phyloP scores from a whole-genome alignment of 1,284 basidiomycete genomes.

The Mycena citricolor region DNA sequence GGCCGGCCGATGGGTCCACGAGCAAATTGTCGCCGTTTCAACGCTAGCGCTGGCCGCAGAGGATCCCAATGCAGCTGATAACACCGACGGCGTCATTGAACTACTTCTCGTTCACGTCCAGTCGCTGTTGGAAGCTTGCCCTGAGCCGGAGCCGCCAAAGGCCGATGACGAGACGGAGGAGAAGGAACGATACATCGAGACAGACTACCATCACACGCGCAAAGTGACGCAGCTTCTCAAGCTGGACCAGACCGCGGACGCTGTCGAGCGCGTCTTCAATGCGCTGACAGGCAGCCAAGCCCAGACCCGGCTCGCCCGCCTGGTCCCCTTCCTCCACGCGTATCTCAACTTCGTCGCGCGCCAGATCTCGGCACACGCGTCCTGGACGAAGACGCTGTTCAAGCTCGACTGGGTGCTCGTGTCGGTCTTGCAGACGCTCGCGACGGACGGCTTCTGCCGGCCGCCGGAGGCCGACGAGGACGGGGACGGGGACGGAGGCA shows the following conservation, averaged over 20 bases:
- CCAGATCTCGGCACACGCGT: conserved; percentile 52
- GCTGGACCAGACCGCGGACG: conserved; percentile 39
- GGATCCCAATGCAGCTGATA: conserved; percentile 23
- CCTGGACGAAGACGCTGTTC: conserved; percentile 80
- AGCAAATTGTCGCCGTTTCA: neutral
- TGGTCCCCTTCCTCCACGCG: conserved; percentile 66
- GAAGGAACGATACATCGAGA: conserved; percentile 43
- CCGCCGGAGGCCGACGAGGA: conserved; percentile 67
- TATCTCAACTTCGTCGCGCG: conserved; percentile 56
- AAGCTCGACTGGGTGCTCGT: conserved; percentile 84
- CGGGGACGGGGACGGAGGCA: conserved; percentile 50
- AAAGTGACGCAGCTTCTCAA: conserved; percentile 46
- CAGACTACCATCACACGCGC: conserved; percentile 38
- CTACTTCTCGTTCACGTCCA: conserved; percentile 66
- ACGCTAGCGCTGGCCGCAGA: too few species aligned
- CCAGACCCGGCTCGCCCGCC: conserved; percentile 36
- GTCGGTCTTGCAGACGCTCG: conserved; percentile 72
- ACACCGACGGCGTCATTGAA: conserved; percentile 53
- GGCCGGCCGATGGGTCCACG: conserved; percentile 26
- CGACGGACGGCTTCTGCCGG: conserved; percentile 90
- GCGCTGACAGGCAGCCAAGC: conserved; percentile 33
- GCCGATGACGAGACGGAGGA: conserved; percentile 26
- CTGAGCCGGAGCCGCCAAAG: conserved; percentile 21
- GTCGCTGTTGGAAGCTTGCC: conserved; percentile 46
- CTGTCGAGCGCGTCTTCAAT: conserved; percentile 37